Conservation (phyloP, 202 grass and related monocot genomes). For the Zoysia matrella region DNA sequence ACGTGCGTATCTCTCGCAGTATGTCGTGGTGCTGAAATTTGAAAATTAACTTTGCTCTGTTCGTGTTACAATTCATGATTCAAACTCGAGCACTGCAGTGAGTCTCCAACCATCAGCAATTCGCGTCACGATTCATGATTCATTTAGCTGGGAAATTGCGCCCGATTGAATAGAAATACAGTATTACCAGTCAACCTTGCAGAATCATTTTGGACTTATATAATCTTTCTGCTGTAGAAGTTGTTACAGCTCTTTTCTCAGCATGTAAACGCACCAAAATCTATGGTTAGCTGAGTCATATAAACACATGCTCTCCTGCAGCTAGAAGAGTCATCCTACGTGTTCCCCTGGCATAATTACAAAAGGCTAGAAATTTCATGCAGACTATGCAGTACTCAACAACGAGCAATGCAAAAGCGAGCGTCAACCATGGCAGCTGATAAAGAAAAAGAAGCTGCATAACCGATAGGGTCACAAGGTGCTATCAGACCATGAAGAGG, state of each 20-base stretch:
- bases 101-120: no score
- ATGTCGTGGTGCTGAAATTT: not conserved
- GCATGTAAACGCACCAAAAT: not conserved
- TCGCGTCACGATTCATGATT: no score
- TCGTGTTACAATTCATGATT: not conserved
- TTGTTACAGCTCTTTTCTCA: not conserved
- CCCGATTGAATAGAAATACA: no score
- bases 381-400: not conserved
- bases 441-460: not conserved
- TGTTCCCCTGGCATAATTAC: not conserved
- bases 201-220: not conserved
- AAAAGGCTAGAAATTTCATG: not conserved
- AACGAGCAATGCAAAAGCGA: not conserved
- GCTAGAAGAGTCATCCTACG: not conserved
- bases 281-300: not conserved
- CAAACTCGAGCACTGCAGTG: no score
- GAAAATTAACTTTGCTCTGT: not conserved
- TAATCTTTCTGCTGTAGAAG: not conserved
- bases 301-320: not conserved
- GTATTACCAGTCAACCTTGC: not conserved
- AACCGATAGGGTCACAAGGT: not conserved
- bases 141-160: no score
- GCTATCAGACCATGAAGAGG: slow-evolving; percentile 62
- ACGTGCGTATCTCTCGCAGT: not conserved
- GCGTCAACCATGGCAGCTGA: not conserved